phyloP scores from a whole-genome alignment of 1,139 yeast genomes.

The Yamadazyma buinensis region DNA sequence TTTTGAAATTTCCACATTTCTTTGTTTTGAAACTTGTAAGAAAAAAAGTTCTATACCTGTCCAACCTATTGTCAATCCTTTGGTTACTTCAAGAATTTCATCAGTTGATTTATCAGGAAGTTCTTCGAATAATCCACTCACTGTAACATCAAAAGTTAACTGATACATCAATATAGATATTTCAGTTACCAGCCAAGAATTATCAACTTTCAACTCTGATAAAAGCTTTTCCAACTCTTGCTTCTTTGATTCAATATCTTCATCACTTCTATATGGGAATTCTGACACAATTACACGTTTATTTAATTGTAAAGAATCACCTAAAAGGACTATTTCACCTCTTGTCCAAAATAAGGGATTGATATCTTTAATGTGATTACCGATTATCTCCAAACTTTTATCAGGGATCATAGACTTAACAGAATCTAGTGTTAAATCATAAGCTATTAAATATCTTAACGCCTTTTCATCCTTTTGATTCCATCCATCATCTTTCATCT shows the following conservation, averaged over 20 bases:
- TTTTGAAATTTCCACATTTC: constrained; percentile 1
- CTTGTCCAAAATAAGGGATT: constrained; percentile 11
- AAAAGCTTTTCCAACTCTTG: neutral
- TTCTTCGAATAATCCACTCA: constrained; percentile 13
- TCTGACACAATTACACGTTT: neutral
- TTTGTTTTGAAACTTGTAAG: constrained; percentile 8
- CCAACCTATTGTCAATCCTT: constrained; percentile 8
- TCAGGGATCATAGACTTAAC: constrained; percentile 6
- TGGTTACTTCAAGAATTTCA: constrained; percentile 7
- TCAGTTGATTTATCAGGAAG: constrained; percentile 12
- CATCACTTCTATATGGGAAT: constrained; percentile 9
- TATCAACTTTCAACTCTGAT: neutral
- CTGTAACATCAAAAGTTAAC: constrained; percentile 10
- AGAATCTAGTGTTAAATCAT: constrained; percentile 10
- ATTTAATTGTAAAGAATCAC: constrained; percentile 2
- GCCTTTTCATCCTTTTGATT: constrained; percentile 5
- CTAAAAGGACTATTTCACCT: constrained; percentile 10
- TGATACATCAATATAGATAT: constrained; percentile 3
- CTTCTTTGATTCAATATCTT: constrained; percentile 1
- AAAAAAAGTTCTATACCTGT: constrained; percentile 10
- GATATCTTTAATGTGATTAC: neutral
- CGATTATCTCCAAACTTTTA: constrained; percentile 1
- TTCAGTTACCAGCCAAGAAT: constrained; percentile 4
- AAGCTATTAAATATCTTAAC: constrained; percentile 8
- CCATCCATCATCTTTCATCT: constrained; percentile 8